Conservation (phyloP, 345 rosid genomes). For the Melastoma malabathricum region DNA sequence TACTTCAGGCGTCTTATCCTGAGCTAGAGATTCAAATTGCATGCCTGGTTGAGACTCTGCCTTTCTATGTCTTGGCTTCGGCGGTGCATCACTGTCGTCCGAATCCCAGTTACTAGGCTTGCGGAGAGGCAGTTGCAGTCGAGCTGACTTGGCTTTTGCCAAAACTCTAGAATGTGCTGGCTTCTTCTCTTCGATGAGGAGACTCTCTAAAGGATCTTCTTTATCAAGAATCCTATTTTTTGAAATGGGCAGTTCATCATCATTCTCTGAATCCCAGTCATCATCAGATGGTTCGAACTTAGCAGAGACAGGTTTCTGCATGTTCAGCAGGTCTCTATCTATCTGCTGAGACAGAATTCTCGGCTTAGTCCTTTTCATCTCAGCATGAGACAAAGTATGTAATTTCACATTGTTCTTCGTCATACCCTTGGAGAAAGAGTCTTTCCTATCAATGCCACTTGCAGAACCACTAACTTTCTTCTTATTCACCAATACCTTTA, state of each 20-base stretch:
- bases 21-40: too few relatives aligned
- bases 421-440: slow-evolving; percentile 23
- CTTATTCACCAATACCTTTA: slow-evolving; percentile 77
- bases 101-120: slow-evolving; percentile 29
- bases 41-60: slow-evolving; percentile 11
- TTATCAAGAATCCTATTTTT: too few relatives aligned
- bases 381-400: slow-evolving; percentile 21
- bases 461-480: slow-evolving; percentile 36
- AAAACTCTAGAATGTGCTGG: background rate
- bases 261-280: slow-evolving; percentile 27
- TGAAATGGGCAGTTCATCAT: slow-evolving; percentile 15
- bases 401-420: slow-evolving; percentile 21
- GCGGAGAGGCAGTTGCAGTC: background rate
- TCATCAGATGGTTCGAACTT: slow-evolving; percentile 15
- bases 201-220: too few relatives aligned
- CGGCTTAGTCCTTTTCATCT: slow-evolving; percentile 27
- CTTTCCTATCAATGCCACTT: slow-evolving; percentile 24
- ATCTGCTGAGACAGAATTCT: slow-evolving; percentile 19
- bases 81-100: slow-evolving; percentile 35
- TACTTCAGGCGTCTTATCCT: slow-evolving; percentile 18
- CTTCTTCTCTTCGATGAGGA: background rate
- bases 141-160: too few relatives aligned
- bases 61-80: slow-evolving; percentile 23
- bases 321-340: slow-evolving; percentile 23
- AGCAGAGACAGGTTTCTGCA: slow-evolving; percentile 19